phyloP scores from a whole-genome alignment of 345 rosid genomes.

The Eucalyptus marginata region DNA sequence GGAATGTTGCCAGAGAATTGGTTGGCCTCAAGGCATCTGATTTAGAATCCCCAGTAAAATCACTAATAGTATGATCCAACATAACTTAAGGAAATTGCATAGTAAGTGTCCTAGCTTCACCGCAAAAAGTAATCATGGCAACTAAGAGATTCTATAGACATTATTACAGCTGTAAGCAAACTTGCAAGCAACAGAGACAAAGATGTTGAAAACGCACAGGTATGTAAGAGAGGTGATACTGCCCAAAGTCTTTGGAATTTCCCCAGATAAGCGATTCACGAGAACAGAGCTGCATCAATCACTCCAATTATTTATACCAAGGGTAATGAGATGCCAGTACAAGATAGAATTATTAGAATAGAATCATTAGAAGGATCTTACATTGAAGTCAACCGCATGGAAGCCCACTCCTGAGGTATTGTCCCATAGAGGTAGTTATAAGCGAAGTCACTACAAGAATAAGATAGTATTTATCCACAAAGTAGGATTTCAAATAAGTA shows the following conservation, averaged over 20 bases:
- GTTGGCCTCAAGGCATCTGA: conserved; percentile 31
- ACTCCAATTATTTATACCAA: neutral
- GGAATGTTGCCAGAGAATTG: conserved; percentile 39
- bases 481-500: neutral
- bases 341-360: neutral
- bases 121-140: neutral
- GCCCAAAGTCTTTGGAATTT: conserved; percentile 25
- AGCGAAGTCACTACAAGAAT: conserved; percentile 11
- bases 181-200: neutral
- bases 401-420: conserved; percentile 39
- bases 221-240: conserved; percentile 17
- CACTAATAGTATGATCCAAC: neutral
- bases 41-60: neutral
- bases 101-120: neutral
- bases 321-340: neutral
- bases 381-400: conserved; percentile 13
- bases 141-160: neutral
- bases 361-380: neutral
- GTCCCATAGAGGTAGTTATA: conserved; percentile 26
- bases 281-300: conserved; percentile 15
- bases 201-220: conserved; percentile 13
- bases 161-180: neutral
- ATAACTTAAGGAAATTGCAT: neutral
- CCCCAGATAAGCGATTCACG: conserved; percentile 29
- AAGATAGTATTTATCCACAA: neutral